A percentile compares a stretch with the other conserved stretches of the same genome.
phyloP scores from a whole-genome alignment of 352 stramenopile species.

The Phytopythium chamaehyphon region DNA sequence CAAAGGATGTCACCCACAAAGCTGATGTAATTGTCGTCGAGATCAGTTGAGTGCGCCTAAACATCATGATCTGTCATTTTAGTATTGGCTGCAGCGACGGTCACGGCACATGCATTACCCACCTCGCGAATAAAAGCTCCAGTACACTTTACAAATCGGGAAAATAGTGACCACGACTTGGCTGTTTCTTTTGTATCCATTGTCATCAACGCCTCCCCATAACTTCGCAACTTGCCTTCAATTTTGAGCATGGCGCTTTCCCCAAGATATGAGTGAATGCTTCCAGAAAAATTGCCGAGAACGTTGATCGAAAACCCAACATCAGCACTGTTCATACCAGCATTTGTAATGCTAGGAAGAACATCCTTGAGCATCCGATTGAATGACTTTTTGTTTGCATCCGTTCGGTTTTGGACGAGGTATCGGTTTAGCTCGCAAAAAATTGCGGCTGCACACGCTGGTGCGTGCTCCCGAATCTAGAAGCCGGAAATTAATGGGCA shows the following conservation, averaged over 20 bases:
- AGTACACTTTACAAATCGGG: slow-evolving; percentile 52
- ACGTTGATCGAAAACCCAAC: slow-evolving; percentile 57
- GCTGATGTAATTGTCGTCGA: slow-evolving; percentile 45
- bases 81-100: background rate
- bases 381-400: slow-evolving; percentile 55
- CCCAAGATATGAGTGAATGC: slow-evolving; percentile 51
- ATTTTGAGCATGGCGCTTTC: slow-evolving; percentile 54
- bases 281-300: slow-evolving; percentile 37
- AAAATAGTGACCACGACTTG: slow-evolving; percentile 56
- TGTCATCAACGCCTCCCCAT: slow-evolving; percentile 65
- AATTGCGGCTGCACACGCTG: slow-evolving; percentile 36
- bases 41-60: slow-evolving; percentile 16
- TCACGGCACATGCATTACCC: background rate
- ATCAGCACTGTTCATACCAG: slow-evolving; percentile 20
- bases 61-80: background rate
- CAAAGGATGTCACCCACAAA: slow-evolving; percentile 56
- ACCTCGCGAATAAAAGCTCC: slow-evolving; percentile 54
- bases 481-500: background rate
- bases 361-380: slow-evolving; percentile 76
- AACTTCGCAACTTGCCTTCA: slow-evolving; percentile 57
- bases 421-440: slow-evolving; percentile 38
- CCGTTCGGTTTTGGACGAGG: slow-evolving; percentile 28
- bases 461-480: slow-evolving; percentile 75
- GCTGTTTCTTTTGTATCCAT: slow-evolving; percentile 42
- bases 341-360: slow-evolving; percentile 52